These are phyloP conservation scores for Echinochloa phyllopogon DNA, from an alignment of 176 grass and related monocot species.

Conservation along the genomic window DNA sequence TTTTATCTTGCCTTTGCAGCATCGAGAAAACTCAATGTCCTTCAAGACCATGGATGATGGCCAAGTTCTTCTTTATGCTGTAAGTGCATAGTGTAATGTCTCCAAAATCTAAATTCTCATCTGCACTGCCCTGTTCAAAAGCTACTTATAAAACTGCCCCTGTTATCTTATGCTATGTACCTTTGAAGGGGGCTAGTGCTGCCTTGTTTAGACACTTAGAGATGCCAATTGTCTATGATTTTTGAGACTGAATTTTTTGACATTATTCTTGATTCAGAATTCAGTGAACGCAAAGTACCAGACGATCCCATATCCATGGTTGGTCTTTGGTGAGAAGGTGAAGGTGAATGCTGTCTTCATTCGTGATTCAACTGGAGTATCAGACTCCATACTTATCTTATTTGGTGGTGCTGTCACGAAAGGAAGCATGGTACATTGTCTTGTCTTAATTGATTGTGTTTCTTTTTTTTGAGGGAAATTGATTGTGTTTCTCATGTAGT, in stretches of 20 bases:
- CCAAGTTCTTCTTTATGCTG: conserved; percentile 94
- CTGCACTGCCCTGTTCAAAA: conserved; percentile 1
- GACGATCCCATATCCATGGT: conserved; percentile 90
- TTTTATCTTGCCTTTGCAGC: conserved; percentile 60
- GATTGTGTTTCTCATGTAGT: conserved; percentile 17
- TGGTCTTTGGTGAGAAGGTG: conserved; percentile 95
- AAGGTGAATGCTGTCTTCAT: conserved; percentile 97
- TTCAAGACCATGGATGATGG: conserved; percentile 99
- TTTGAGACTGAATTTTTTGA: conserved; percentile 5
- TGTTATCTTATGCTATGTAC: neutral
- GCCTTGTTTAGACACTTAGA: neutral
- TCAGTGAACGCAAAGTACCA: conserved; percentile 95
- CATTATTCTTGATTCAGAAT: conserved; percentile 61
- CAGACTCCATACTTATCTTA: conserved; percentile 87
- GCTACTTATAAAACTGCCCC: neutral
- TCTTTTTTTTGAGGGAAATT: too few species aligned
- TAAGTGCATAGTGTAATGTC: conserved; percentile 50
- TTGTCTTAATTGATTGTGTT: conserved; percentile 8
- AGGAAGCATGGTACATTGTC: conserved; percentile 64
- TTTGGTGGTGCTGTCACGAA: conserved; percentile 80
- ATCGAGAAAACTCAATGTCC: conserved; percentile 95
- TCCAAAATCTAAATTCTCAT: conserved; percentile 19
- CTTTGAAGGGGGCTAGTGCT: neutral
- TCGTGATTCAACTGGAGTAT: conserved; percentile 88
- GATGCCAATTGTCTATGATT: neutral